Evolutionary conservation across 441 rosid species (phyloP).

Genomic region (Bocquillonia castaneifolia): DNA sequence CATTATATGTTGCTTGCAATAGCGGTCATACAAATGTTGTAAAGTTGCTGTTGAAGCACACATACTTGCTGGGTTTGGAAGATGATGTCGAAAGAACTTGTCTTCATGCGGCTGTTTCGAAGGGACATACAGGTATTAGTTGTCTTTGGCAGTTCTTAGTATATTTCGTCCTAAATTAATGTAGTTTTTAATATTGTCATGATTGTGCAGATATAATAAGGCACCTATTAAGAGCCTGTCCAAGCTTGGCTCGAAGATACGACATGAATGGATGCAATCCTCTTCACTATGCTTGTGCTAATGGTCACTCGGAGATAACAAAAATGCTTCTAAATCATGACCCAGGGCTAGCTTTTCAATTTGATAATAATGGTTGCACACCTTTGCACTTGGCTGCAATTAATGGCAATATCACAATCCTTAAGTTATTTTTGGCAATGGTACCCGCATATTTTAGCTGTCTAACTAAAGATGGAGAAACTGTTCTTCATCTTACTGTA

Average conservation of each 20-base stretch:
- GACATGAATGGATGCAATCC: slow-evolving; percentile 23
- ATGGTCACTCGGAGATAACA: slow-evolving; percentile 19
- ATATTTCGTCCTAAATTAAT: no score
- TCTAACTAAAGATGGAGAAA: slow-evolving; percentile 19
- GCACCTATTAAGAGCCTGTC: slow-evolving; percentile 17
- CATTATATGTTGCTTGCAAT: no score
- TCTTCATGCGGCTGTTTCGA: no score
- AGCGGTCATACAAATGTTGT: no score
- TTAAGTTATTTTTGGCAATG: slow-evolving; percentile 19
- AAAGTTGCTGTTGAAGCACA: no score
- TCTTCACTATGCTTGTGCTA: slow-evolving; percentile 29
- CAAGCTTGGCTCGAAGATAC: slow-evolving; percentile 13
- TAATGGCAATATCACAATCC: slow-evolving; percentile 20
- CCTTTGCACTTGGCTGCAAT: slow-evolving; percentile 36
- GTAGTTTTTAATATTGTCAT: background rate
- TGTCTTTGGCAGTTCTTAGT: background rate
- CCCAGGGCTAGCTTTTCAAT: background rate
- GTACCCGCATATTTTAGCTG: slow-evolving; percentile 18
- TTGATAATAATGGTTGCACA: slow-evolving; percentile 25
- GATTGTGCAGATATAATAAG: slow-evolving; percentile 23
- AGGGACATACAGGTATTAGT: no score
- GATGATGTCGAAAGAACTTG: no score
- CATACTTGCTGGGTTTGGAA: no score
- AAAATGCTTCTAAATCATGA: slow-evolving; percentile 21
- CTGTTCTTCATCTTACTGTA: slow-evolving; percentile 28